A percentile compares a stretch with the other conserved stretches of the same genome.
phyloP scores from a whole-genome alignment of 2,329 filamentous ascomycete species.

The Aspergillaceae sp. region DNA sequence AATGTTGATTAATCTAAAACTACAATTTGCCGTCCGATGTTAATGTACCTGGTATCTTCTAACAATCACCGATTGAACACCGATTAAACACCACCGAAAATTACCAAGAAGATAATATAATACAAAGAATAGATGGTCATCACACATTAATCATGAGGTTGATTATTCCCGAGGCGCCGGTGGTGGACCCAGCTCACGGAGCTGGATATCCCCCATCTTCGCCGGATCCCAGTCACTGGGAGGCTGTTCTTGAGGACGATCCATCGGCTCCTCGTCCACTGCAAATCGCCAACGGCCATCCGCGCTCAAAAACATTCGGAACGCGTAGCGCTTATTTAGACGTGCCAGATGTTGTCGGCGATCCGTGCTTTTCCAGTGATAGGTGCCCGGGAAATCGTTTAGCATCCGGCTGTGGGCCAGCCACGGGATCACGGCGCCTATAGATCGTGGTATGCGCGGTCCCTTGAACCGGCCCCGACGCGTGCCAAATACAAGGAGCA shows the following conservation, averaged over 20 bases:
- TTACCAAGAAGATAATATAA: not conserved
- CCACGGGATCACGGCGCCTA: constrained; percentile 27
- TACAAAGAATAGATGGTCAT: not conserved
- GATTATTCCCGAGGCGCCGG: not conserved
- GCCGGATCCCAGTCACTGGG: not conserved
- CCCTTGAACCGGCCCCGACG: constrained; percentile 25
- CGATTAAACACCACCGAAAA: not conserved
- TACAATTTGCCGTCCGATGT: too few species aligned
- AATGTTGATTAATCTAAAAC: too few species aligned
- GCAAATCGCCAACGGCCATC: constrained; percentile 25
- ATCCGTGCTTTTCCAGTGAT: constrained; percentile 20
- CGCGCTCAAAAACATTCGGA: constrained; percentile 21
- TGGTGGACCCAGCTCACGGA: not conserved
- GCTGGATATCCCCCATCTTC: constrained; percentile 3
- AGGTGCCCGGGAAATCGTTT: constrained; percentile 21
- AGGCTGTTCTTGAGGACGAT: not conserved
- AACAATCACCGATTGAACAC: not conserved
- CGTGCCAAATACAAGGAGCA: constrained; percentile 25
- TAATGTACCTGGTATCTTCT: not conserved
- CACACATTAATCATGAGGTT: not conserved
- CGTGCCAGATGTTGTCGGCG: constrained; percentile 17
- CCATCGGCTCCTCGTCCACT: constrained; percentile 22
- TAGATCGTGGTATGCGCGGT: constrained; percentile 26
- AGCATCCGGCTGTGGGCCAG: constrained; percentile 27
- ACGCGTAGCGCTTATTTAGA: constrained; percentile 24